phyloP scores from a whole-genome alignment of 2,329 filamentous ascomycete species.

The Colletotrichum gloeosporioides region DNA sequence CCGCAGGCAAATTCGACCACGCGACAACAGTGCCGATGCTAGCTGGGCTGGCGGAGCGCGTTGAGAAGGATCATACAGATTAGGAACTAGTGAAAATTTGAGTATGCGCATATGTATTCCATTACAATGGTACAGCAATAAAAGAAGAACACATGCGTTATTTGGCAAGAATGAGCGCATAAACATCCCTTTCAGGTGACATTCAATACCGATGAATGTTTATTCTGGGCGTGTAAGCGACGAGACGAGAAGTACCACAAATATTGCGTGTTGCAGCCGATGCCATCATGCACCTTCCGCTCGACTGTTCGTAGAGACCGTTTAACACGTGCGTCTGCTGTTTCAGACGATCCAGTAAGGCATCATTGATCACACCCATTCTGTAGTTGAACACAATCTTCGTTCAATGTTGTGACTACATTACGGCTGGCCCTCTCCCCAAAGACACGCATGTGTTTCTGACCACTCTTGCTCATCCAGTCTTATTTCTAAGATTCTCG shows the following conservation, averaged over 20 bases:
- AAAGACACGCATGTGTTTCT: not conserved
- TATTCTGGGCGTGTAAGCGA: not conserved
- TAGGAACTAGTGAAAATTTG: not conserved
- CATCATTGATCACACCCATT: not conserved
- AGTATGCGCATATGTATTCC: not conserved
- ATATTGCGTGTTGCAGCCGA: not conserved
- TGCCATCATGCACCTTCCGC: not conserved
- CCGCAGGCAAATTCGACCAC: not conserved
- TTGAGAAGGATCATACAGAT: not conserved
- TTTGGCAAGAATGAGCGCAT: not conserved
- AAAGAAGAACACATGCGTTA: not conserved
- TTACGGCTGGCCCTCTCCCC: no score
- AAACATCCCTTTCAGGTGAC: not conserved
- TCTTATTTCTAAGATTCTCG: not conserved
- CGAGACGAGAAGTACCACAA: not conserved
- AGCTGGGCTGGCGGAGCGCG: not conserved
- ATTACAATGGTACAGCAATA: not conserved
- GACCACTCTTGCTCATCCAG: not conserved
- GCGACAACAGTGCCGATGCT: not conserved
- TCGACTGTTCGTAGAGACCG: not conserved
- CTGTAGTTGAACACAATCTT: accelerated
- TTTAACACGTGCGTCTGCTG: not conserved
- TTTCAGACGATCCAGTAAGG: not conserved
- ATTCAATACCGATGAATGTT: not conserved
- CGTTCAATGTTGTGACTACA: not conserved